Evolutionary conservation across 768 basidiomycete genomes (phyloP).

Genomic region (Xerocomus potaroensis): DNA sequence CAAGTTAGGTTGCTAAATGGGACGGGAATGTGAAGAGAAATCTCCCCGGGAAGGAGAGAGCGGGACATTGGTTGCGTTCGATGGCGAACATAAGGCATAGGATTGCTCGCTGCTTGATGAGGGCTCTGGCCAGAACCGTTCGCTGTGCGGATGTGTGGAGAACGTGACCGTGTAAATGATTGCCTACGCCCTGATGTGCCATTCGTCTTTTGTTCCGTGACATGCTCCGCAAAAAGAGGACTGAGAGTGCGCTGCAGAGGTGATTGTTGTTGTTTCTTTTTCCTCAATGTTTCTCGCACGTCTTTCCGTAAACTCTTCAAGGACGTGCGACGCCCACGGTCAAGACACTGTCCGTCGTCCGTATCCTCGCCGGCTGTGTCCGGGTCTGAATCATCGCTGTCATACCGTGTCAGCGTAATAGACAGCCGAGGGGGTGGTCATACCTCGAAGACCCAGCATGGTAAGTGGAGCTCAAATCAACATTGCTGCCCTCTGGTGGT

Average conservation of each 20-base stretch:
- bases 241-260: constrained; percentile 24
- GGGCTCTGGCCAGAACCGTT: constrained; percentile 33
- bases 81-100: constrained; percentile 41
- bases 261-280: constrained; percentile 26
- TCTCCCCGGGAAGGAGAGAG: constrained; percentile 45
- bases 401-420: constrained; percentile 18
- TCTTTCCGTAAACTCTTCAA: constrained; percentile 28
- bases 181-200: constrained; percentile 36
- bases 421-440: constrained; percentile 14
- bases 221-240: constrained; percentile 23
- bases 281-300: constrained; percentile 22
- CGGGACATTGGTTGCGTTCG: constrained; percentile 21
- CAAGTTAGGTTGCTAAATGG: constrained; percentile 38
- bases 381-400: constrained; percentile 45
- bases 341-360: constrained; percentile 42
- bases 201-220: constrained; percentile 31
- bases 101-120: constrained; percentile 37
- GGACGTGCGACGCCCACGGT: constrained; percentile 43
- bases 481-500: constrained; percentile 28
- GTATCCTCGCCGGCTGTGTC: constrained; percentile 58
- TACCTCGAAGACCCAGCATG: constrained; percentile 82
- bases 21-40: constrained; percentile 43
- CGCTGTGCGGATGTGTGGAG: constrained; percentile 46
- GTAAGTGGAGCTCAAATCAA: constrained; percentile 85
- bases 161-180: constrained; percentile 70